phyloP scores from a whole-genome alignment of 1,139 yeast species.

The Barnettozyma hawaiiensis region DNA sequence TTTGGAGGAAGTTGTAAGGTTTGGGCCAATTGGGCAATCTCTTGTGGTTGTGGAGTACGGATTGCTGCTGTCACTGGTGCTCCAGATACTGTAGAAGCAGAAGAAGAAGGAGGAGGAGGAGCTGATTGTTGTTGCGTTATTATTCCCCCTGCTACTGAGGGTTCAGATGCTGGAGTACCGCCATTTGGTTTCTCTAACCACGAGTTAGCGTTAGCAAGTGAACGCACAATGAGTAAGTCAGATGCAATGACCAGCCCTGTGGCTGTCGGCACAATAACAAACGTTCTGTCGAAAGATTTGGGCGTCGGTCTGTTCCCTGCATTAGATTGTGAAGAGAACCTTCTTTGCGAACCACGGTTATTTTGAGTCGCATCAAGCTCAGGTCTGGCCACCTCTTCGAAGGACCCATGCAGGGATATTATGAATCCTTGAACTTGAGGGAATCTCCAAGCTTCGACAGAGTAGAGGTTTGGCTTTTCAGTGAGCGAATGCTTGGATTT shows the following conservation, averaged over 20 bases:
- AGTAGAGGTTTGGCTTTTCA: conserved; percentile 56
- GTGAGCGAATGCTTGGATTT: conserved; percentile 65
- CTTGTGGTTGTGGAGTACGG: conserved; percentile 16
- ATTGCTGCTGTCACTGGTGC: conserved; percentile 8
- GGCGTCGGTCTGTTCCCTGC: conserved; percentile 40
- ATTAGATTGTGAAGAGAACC: conserved; percentile 21
- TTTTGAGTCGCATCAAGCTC: conserved; percentile 30
- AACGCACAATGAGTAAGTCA: conserved; percentile 68
- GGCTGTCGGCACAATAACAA: conserved; percentile 71
- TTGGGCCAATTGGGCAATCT: conserved; percentile 11
- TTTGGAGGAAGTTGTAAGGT: conserved; percentile 29
- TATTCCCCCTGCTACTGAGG: too few species aligned
- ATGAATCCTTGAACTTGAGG: conserved; percentile 73
- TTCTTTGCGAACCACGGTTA: conserved; percentile 19
- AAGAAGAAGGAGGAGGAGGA: conserved; percentile 9
- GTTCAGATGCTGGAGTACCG: conserved; percentile 14
- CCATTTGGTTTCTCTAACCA: conserved; percentile 36
- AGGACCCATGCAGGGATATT: conserved; percentile 78
- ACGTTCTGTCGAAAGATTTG: conserved; percentile 84
- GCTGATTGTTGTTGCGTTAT: too few species aligned
- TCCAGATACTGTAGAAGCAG: too few species aligned
- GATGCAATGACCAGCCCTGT: conserved; percentile 77
- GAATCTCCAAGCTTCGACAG: conserved; percentile 73
- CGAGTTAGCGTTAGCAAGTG: conserved; percentile 52
- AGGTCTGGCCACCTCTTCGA: conserved; percentile 59